phyloP scores from a whole-genome alignment of 2,329 filamentous ascomycete genomes.

The Colletotrichum camelliae region DNA sequence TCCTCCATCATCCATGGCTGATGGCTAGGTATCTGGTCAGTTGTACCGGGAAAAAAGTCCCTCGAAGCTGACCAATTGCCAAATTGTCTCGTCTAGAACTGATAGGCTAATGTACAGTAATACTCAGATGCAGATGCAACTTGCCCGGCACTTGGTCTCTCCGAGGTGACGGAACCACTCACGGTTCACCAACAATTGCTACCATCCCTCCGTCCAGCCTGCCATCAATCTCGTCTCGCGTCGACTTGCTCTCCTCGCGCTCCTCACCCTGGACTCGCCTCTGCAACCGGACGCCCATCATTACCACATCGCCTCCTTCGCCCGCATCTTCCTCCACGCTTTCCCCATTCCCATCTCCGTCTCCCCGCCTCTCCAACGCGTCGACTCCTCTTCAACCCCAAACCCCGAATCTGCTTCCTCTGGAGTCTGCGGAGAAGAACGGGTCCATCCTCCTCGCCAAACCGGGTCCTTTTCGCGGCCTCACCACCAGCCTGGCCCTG shows the following conservation, averaged over 20 bases:
- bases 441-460: background rate
- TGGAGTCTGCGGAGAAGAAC: constrained; percentile 15
- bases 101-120: background rate
- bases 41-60: background rate
- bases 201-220: background rate
- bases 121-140: constrained; percentile 4
- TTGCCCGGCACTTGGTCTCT: background rate
- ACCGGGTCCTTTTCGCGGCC: constrained; percentile 12
- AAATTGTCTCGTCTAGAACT: background rate
- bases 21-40: background rate
- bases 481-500: background rate
- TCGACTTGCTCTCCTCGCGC: background rate
- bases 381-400: background rate
- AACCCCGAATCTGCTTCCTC: constrained; percentile 3
- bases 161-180: background rate
- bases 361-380: constrained; percentile 4
- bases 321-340: background rate
- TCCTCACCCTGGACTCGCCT: background rate
- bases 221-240: background rate
- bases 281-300: background rate
- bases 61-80: background rate
- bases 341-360: background rate
- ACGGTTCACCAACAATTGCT: background rate
- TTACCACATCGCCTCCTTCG: background rate
- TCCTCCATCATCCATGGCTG: background rate